These are phyloP conservation scores for Colletotrichum abscissum DNA, from an alignment of 2,329 filamentous ascomycete species.

Conservation along the genomic window DNA sequence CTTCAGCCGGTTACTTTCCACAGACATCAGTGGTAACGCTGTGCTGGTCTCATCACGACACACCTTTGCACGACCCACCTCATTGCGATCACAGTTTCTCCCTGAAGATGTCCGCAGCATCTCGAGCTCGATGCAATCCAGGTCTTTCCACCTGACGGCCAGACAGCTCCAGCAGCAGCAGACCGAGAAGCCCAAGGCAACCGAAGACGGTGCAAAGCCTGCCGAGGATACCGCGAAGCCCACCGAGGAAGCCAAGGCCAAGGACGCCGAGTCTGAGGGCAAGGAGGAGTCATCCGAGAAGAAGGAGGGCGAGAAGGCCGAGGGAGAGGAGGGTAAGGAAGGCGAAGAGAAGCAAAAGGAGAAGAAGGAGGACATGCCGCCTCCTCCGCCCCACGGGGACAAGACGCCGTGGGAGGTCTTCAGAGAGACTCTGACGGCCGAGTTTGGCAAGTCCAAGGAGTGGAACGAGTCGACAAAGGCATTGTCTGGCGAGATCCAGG, in stretches of 20 bases:
- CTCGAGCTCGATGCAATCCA: conserved; percentile 47
- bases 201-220: conserved; percentile 48
- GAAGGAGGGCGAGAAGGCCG: conserved; percentile 53
- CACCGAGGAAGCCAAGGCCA: conserved; percentile 52
- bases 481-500: conserved; percentile 86
- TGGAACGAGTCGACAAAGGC: conserved; percentile 99
- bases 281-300: conserved; percentile 44
- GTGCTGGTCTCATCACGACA: conserved; percentile 42
- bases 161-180: conserved; percentile 42
- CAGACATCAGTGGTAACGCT: conserved; percentile 40
- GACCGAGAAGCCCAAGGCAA: conserved; percentile 40
- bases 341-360: conserved; percentile 65
- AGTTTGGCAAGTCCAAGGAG: conserved; percentile 97
- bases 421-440: conserved; percentile 91
- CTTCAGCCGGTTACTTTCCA: conserved; percentile 58
- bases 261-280: conserved; percentile 44
- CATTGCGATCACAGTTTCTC: conserved; percentile 59
- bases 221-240: conserved; percentile 52
- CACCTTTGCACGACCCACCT: conserved; percentile 45
- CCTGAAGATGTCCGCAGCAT: conserved; percentile 53
- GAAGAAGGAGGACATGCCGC: conserved; percentile 77
- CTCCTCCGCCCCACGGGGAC: conserved; percentile 95
- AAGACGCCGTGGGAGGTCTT: conserved; percentile 99
- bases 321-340: conserved; percentile 55
- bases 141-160: conserved; percentile 52